phyloP scores from a whole-genome alignment of 2,329 filamentous ascomycete genomes.

The Fusarium cyanostomum region DNA sequence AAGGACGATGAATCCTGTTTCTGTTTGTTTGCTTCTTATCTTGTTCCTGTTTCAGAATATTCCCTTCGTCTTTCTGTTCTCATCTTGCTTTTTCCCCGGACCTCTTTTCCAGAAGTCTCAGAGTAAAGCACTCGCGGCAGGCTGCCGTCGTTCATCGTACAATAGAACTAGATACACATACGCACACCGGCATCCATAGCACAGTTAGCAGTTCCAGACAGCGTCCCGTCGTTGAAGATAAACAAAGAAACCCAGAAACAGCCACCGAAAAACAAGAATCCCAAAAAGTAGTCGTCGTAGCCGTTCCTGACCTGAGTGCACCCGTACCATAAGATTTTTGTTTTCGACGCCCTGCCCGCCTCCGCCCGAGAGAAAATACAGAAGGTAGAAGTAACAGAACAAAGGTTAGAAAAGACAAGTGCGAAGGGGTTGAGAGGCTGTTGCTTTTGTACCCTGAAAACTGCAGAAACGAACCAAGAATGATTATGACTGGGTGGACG shows the following conservation, averaged over 20 bases:
- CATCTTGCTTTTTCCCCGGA: conserved; percentile 13
- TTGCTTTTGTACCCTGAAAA: conserved; percentile 33
- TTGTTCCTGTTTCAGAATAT: conserved; percentile 27
- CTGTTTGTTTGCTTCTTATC: conserved; percentile 31
- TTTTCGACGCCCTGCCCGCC: conserved; percentile 21
- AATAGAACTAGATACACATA: conserved; percentile 24
- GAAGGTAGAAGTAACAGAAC: conserved; percentile 12
- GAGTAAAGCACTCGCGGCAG: conserved; percentile 12
- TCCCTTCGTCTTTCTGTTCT: conserved; percentile 33
- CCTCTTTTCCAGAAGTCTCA: conserved; percentile 26
- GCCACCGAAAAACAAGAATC: conserved; percentile 5
- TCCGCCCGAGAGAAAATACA: conserved; percentile 16
- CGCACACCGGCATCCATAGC: conserved; percentile 4
- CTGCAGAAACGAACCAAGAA: neutral
- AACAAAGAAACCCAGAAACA: conserved; percentile 22
- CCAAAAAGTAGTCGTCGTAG: conserved; percentile 14
- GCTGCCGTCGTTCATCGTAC: conserved; percentile 27
- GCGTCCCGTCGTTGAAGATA: conserved; percentile 19
- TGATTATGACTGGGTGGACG: conserved; percentile 1
- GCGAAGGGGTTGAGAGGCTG: neutral
- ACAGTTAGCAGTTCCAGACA: conserved; percentile 4
- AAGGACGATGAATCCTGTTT: conserved; percentile 29
- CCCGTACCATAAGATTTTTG: conserved; percentile 21
- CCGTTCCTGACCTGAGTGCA: conserved; percentile 25
- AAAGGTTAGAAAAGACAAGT: conserved; percentile 3